phyloP scores from a whole-genome alignment of 495 filamentous ascomycete genomes.

The Trichoderma virens region DNA sequence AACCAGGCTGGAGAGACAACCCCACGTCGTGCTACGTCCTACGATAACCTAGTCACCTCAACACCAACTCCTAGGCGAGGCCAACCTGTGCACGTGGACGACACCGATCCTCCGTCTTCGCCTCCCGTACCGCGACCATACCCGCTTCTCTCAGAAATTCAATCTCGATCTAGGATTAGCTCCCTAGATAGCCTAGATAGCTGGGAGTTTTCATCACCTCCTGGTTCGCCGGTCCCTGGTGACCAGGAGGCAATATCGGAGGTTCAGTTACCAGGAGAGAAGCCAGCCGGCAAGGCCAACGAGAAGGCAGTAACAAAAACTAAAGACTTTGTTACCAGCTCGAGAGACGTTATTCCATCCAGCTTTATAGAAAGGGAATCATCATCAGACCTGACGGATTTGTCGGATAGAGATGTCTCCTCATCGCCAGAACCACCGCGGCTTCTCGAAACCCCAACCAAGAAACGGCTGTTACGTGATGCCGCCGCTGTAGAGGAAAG shows the following conservation, averaged over 20 bases:
- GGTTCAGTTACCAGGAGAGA: conserved; percentile 10
- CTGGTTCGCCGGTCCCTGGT: conserved; percentile 32
- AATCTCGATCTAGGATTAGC: conserved; percentile 31
- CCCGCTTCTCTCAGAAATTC: conserved; percentile 37
- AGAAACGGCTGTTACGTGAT: conserved; percentile 15
- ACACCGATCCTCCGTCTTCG: conserved; percentile 45
- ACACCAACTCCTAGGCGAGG: conserved; percentile 65
- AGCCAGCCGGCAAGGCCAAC: background rate
- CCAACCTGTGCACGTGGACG: conserved; percentile 32
- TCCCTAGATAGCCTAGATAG: conserved; percentile 37
- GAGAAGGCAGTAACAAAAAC: background rate
- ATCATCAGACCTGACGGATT: background rate
- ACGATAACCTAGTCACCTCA: conserved; percentile 65
- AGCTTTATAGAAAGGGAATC: background rate
- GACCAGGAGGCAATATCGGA: conserved; percentile 15
- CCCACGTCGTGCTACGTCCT: conserved; percentile 26
- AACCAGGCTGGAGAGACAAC: conserved; percentile 24
- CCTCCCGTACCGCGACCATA: conserved; percentile 48
- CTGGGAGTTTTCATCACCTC: conserved; percentile 40
- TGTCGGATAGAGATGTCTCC: background rate
- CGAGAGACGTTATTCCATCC: conserved; percentile 1
- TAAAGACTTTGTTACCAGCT: background rate
- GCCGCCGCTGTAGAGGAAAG: conserved; percentile 17
- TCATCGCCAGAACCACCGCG: background rate
- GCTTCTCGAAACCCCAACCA: background rate